phyloP scores from a whole-genome alignment of 164 flowering plant genomes.

The Hamamelis virginiana region DNA sequence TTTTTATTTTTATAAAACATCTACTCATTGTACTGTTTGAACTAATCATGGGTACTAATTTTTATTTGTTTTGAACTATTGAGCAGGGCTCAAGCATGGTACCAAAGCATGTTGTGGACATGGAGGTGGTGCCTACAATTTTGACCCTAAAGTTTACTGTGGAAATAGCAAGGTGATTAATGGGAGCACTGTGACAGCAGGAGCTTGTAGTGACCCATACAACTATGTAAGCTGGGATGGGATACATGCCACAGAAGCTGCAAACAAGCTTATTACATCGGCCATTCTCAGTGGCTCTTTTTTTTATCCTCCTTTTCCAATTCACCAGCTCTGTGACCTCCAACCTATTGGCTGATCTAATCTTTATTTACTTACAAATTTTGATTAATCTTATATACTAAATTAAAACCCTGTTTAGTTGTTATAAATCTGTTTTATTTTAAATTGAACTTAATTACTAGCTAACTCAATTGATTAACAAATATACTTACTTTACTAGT shows the following conservation, averaged over 20 bases:
- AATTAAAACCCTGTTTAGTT: too few relatives aligned
- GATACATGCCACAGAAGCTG: constrained; percentile 84
- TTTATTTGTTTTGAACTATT: background rate
- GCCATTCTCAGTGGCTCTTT: constrained; percentile 66
- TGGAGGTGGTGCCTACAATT: constrained; percentile 74
- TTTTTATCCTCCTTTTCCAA: constrained; percentile 65
- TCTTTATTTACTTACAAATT: too few relatives aligned
- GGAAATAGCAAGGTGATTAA: constrained; percentile 54
- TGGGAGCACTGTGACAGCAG: constrained; percentile 47
- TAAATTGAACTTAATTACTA: too few relatives aligned
- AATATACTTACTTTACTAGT: too few relatives aligned
- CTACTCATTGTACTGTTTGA: background rate
- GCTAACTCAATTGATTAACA: too few relatives aligned
- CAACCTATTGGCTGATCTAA: constrained; percentile 45
- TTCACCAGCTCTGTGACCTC: constrained; percentile 58
- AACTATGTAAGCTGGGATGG: constrained; percentile 97
- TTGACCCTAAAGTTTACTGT: constrained; percentile 55
- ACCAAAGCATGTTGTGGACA: constrained; percentile 82
- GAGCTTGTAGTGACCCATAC: constrained; percentile 66
- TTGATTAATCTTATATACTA: too few relatives aligned
- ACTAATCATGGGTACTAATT: background rate
- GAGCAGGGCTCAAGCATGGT: constrained; percentile 62
- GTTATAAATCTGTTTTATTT: too few relatives aligned
- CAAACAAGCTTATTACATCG: constrained; percentile 52
- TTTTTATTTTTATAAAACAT: too few relatives aligned